phyloP scores from a whole-genome alignment of 495 filamentous ascomycete species.

The Aspergillus homomorphus region DNA sequence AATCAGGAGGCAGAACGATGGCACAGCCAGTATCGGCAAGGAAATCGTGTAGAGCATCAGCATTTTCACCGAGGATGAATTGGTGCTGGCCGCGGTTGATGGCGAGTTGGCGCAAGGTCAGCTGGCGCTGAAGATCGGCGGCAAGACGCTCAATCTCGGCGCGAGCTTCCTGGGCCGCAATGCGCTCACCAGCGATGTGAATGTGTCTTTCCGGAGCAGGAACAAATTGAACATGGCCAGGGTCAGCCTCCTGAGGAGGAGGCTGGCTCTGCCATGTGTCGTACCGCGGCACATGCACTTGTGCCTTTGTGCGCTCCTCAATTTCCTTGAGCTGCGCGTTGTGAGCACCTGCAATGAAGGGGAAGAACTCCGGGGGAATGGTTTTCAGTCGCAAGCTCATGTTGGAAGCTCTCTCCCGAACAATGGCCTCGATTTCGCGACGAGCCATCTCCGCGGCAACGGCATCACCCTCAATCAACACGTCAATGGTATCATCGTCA shows the following conservation, averaged over 20 bases:
- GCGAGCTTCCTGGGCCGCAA: constrained; percentile 73
- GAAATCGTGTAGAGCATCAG: constrained; percentile 76
- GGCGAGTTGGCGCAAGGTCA: constrained; percentile 68
- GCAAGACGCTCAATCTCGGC: constrained; percentile 75
- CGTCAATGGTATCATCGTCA: constrained; percentile 76
- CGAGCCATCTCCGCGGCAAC: constrained; percentile 76
- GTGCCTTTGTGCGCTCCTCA: constrained; percentile 67
- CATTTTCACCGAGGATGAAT: constrained; percentile 82
- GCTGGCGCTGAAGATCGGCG: constrained; percentile 62
- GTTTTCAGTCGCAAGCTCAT: constrained; percentile 73
- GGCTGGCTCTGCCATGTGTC: constrained; percentile 69
- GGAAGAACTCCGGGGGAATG: constrained; percentile 89
- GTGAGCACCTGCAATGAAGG: constrained; percentile 86
- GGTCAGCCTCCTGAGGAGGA: constrained; percentile 60
- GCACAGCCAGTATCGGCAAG: constrained; percentile 86
- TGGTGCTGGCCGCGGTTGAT: constrained; percentile 80
- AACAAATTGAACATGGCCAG: constrained; percentile 65
- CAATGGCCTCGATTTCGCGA: constrained; percentile 78
- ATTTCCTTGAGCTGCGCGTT: constrained; percentile 63
- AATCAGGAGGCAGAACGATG: constrained; percentile 69
- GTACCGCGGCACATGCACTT: constrained; percentile 76
- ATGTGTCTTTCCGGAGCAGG: constrained; percentile 69
- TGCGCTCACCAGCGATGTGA: constrained; percentile 79
- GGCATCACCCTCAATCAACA: constrained; percentile 85
- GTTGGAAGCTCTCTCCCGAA: constrained; percentile 77